phyloP scores from a whole-genome alignment of 1,139 yeast genomes.

The Magnusiomyces suaveolens region DNA sequence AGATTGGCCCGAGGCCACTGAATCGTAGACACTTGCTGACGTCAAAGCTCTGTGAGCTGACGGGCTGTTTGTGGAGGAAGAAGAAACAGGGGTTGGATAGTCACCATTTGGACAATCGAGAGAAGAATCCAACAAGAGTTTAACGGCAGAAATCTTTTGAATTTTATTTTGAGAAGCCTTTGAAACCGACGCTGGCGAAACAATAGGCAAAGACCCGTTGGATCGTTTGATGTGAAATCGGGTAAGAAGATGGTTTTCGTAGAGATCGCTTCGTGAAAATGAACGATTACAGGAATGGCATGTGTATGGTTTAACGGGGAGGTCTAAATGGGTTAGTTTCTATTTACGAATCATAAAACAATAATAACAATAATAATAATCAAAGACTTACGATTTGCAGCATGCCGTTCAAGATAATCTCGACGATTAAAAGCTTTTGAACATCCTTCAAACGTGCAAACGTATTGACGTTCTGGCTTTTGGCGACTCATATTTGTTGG shows the following conservation, averaged over 20 bases:
- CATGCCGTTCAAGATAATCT: conserved; percentile 32
- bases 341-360: neutral
- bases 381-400: conserved; percentile 28
- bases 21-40: too few species aligned
- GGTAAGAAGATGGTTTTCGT: conserved; percentile 14
- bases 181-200: neutral
- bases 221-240: conserved; percentile 14
- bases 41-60: too few species aligned
- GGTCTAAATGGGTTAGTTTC: conserved; percentile 4
- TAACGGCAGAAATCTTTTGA: too few species aligned
- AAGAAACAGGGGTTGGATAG: too few species aligned
- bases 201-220: neutral
- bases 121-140: too few species aligned
- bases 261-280: conserved; percentile 13
- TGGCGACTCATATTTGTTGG: neutral
- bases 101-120: too few species aligned
- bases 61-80: too few species aligned
- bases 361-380: neutral
- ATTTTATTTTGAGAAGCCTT: too few species aligned
- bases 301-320: conserved; percentile 13
- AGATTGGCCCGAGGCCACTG: too few species aligned
- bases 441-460: conserved; percentile 30
- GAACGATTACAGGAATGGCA: conserved; percentile 14
- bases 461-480: conserved; percentile 16
- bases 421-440: conserved; percentile 31